phyloP scores from a whole-genome alignment of 805 yeast genomes.

The Ogataea dorogensis region DNA sequence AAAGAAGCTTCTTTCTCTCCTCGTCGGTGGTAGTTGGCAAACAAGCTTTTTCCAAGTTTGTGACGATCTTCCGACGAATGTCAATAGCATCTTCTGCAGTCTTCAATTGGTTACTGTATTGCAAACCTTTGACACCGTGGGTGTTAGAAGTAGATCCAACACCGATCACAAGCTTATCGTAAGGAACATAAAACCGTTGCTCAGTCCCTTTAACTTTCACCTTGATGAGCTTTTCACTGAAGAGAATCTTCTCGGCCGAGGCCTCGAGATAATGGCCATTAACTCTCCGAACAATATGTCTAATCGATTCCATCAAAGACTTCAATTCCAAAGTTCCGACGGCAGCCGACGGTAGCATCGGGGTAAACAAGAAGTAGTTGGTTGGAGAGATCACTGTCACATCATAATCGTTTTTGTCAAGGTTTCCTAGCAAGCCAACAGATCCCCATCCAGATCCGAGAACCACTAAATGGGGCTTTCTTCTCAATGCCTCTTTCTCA shows the following conservation, averaged over 20 bases:
- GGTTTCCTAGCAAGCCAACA: slow-evolving; percentile 52
- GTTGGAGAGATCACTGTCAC: slow-evolving; percentile 68
- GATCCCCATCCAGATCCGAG: slow-evolving; percentile 76
- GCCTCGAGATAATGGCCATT: slow-evolving; percentile 65
- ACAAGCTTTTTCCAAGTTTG: slow-evolving; percentile 58
- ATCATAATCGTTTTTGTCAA: slow-evolving; percentile 56
- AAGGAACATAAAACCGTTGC: slow-evolving; percentile 64
- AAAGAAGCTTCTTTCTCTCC: slow-evolving; percentile 57
- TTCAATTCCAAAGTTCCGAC: slow-evolving; percentile 68
- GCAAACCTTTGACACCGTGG: slow-evolving; percentile 69
- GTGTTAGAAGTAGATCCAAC: slow-evolving; percentile 69
- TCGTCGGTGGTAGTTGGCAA: slow-evolving; percentile 63
- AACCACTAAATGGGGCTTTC: slow-evolving; percentile 56
- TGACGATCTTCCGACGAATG: slow-evolving; percentile 53
- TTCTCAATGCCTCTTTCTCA: slow-evolving; percentile 43
- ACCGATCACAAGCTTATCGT: slow-evolving; percentile 65
- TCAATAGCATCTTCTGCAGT: slow-evolving; percentile 64
- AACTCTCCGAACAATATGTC: slow-evolving; percentile 50
- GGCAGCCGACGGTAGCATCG: slow-evolving; percentile 67
- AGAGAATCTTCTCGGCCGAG: slow-evolving; percentile 56
- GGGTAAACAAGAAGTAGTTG: slow-evolving; percentile 67
- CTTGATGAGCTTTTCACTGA: slow-evolving; percentile 55
- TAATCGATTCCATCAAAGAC: slow-evolving; percentile 61
- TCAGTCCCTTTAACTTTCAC: slow-evolving; percentile 45
- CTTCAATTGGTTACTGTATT: slow-evolving; percentile 59